Evolutionary conservation across 2,329 filamentous ascomycete species (phyloP).

Genomic region (Aspergillus sp.): DNA sequence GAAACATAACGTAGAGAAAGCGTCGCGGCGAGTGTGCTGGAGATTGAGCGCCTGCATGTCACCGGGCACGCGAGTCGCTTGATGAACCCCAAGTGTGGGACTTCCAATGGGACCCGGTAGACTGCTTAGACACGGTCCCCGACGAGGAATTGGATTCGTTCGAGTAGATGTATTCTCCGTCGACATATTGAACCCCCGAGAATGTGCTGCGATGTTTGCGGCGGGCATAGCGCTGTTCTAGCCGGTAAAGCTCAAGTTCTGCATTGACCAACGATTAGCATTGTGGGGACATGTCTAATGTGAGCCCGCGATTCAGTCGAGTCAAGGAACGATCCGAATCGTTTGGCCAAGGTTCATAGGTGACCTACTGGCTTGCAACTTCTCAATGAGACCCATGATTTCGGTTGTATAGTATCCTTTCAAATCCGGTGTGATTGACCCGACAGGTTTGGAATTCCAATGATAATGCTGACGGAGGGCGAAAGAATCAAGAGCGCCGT

Average conservation of each 20-base stretch:
- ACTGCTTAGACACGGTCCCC: constrained; percentile 45
- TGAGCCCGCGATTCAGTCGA: not conserved
- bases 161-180: constrained; percentile 89
- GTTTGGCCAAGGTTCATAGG: not conserved
- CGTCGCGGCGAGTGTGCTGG: constrained; percentile 18
- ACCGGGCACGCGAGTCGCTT: constrained; percentile 35
- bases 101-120: constrained; percentile 40
- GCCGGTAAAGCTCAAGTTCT: constrained; percentile 85
- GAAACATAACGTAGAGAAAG: constrained; percentile 29
- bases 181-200: constrained; percentile 86
- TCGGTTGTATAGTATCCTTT: not conserved
- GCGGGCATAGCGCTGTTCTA: constrained; percentile 93
- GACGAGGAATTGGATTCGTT: constrained; percentile 42
- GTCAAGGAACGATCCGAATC: not conserved
- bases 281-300: not conserved
- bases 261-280: constrained; percentile 33
- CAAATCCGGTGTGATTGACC: not conserved
- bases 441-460: not conserved
- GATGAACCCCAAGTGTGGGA: constrained; percentile 35
- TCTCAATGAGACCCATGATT: constrained; percentile 56
- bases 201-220: constrained; percentile 90
- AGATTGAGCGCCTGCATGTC: constrained; percentile 16
- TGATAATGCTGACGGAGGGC: not conserved
- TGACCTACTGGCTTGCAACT: constrained; percentile 55
- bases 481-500: not conserved